These are phyloP conservation scores for Gracilaria caudata DNA, from an alignment of 23 red algal genomes.

Conservation along the genomic window DNA sequence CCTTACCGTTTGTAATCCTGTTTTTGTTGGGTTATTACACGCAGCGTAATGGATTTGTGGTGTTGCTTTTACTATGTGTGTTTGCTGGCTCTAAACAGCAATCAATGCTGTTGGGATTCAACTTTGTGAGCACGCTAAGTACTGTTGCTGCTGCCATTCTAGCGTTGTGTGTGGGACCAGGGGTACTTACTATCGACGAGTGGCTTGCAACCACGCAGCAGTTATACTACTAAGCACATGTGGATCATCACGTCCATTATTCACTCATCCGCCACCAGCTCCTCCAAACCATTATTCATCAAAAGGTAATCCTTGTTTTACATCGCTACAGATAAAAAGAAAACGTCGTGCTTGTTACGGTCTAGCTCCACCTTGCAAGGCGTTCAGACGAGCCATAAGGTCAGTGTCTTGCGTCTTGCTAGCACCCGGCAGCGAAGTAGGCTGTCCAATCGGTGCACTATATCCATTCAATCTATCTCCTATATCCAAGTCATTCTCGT, in stretches of 20 bases:
- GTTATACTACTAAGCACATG: slow-evolving; percentile 49
- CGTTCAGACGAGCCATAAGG: slow-evolving; percentile 48
- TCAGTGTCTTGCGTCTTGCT: slow-evolving; percentile 18
- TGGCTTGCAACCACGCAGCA: slow-evolving; percentile 58
- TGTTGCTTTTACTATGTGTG: slow-evolving; percentile 14
- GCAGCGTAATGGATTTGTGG: slow-evolving; percentile 40
- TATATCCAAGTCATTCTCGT: slow-evolving; percentile 86
- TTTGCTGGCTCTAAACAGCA: slow-evolving; percentile 17
- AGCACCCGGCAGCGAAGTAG: slow-evolving; percentile 15
- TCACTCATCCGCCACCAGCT: neutral
- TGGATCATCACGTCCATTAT: neutral
- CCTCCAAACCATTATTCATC: neutral
- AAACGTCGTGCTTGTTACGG: neutral
- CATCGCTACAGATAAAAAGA: neutral
- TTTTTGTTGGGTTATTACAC: slow-evolving; percentile 45
- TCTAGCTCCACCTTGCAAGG: slow-evolving; percentile 41
- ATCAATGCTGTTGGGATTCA: slow-evolving; percentile 44
- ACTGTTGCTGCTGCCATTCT: slow-evolving; percentile 36
- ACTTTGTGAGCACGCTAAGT: slow-evolving; percentile 26
- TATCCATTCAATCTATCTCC: slow-evolving; percentile 42
- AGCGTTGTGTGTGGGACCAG: slow-evolving; percentile 42
- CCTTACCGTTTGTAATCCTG: slow-evolving; percentile 48
- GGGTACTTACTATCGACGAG: slow-evolving; percentile 57
- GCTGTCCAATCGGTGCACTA: slow-evolving; percentile 50
- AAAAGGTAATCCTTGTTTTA: neutral